phyloP scores from a whole-genome alignment of 2,329 filamentous ascomycete genomes.

The Trichoderma atrobrunneum region DNA sequence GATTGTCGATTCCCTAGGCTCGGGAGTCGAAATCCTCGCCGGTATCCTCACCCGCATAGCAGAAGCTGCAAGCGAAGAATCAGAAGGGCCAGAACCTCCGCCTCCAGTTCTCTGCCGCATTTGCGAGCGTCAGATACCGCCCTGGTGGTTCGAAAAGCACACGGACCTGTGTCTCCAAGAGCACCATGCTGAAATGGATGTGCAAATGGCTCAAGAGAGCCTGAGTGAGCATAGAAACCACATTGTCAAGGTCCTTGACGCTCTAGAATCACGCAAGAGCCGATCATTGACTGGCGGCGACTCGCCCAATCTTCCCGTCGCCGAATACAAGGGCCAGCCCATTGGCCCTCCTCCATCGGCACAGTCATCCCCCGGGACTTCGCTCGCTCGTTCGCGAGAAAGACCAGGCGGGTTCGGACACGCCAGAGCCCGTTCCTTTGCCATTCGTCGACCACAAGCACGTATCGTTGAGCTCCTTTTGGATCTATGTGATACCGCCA shows the following conservation, averaged over 20 bases:
- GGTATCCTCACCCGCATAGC: conserved; percentile 88
- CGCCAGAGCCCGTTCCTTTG: conserved; percentile 80
- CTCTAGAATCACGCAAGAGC: conserved; percentile 75
- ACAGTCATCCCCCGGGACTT: conserved; percentile 68
- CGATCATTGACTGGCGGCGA: conserved; percentile 60
- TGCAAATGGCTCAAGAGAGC: conserved; percentile 91
- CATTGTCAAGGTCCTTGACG: conserved; percentile 93
- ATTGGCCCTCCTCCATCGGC: conserved; percentile 76
- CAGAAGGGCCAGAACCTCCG: conserved; percentile 73
- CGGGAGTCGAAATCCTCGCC: conserved; percentile 90
- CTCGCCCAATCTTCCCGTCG: conserved; percentile 50
- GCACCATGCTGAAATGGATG: conserved; percentile 94
- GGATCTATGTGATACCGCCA: conserved; percentile 90
- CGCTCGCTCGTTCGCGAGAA: conserved; percentile 69
- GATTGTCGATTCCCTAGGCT: conserved; percentile 88
- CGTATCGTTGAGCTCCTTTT: conserved; percentile 93
- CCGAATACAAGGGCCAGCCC: conserved; percentile 83
- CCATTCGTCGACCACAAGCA: conserved; percentile 81
- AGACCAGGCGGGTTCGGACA: conserved; percentile 78
- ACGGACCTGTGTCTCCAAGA: conserved; percentile 95
- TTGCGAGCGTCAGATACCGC: conserved; percentile 93
- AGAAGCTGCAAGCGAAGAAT: conserved; percentile 74
- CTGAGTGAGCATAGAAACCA: conserved; percentile 88
- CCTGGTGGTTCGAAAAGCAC: conserved; percentile 99
- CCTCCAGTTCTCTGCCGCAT: conserved; percentile 93